Base-by-base conservation (phyloP, 495 filamentous ascomycete species). In the Lasiosphaeria miniovina region DNA sequence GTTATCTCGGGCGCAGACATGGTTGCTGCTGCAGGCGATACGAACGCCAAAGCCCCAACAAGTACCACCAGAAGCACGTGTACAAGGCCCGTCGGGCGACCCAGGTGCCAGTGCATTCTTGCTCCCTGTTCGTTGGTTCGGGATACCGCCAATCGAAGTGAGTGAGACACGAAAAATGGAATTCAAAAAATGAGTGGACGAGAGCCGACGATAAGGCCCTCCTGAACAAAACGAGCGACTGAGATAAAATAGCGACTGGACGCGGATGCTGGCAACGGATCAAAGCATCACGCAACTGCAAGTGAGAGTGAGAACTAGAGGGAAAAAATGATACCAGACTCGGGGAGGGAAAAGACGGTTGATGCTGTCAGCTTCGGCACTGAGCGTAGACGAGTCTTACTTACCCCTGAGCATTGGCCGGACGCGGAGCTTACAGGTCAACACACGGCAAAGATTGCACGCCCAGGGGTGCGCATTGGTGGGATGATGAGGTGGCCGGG, bases 1-100 rank as follows among this genome's bases (percentile, higher is more conserved):
- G 36, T 35, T 45, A 65, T 62, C 40, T 65, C 59, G 17, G 59
- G 6, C 14, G 63, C 49, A 36, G 63, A 59, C 63, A 65, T 65
- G 56, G 59, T 56, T 12, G 55, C 63, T n/a, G n/a, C 31, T 12
- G 43, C 53, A 34, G 53, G 63, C 12, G 52, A 12, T 46, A 59
- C 46, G 8, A 52, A 9, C 31, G 49, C 34, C 36, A 65, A 31
- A 31, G 36, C n/a, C 45, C 58, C 62, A 3, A 61, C 12, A 9
- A 59, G 36, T n/a, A 64, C 10, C 11, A 54, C 46, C 2, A 60
- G 36, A 11, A 57, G n/a, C 33, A 49, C 43, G 50, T 43, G 38
- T 11, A 52, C 11, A 15, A 51, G 40, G 32, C 17, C 35, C 32
- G 12, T 52, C 57, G 36, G 36, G 38, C 10, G 48, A 51, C 36